These are phyloP conservation scores for Fusarium buharicum DNA, from an alignment of 2,329 filamentous ascomycete species.

Conservation along the genomic window DNA sequence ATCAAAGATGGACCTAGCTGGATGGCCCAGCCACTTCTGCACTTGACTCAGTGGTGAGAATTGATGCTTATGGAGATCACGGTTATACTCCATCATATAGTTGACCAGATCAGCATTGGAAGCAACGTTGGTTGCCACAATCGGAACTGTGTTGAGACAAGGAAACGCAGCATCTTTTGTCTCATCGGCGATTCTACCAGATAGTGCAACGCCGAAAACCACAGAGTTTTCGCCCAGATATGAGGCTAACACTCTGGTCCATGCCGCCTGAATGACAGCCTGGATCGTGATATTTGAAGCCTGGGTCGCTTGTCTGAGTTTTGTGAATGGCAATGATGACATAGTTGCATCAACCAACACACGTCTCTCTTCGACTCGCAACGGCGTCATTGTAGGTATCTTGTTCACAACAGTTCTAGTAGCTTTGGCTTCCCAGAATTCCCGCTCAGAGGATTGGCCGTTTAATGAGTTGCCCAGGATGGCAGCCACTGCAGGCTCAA, in stretches of 20 bases:
- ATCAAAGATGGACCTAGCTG: constrained; percentile 78
- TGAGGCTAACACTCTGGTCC: constrained; percentile 77
- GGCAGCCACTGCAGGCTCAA: constrained; percentile 53
- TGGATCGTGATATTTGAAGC: constrained; percentile 76
- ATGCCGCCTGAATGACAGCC: constrained; percentile 78
- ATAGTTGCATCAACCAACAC: constrained; percentile 49
- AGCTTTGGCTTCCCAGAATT: constrained; percentile 72
- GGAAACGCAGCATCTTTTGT: constrained; percentile 74
- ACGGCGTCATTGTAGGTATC: constrained; percentile 81
- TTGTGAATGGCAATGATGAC: constrained; percentile 53
- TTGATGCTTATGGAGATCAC: constrained; percentile 73
- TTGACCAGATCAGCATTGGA: constrained; percentile 68
- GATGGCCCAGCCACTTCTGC: constrained; percentile 75
- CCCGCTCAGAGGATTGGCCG: constrained; percentile 50
- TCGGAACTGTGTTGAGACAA: constrained; percentile 83
- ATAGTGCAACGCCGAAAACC: constrained; percentile 83
- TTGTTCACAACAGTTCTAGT: constrained; percentile 67
- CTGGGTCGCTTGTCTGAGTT: constrained; percentile 67
- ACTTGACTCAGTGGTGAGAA: constrained; percentile 76
- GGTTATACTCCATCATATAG: constrained; percentile 73
- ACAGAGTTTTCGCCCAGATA: constrained; percentile 81
- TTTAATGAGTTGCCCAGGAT: constrained; percentile 53
- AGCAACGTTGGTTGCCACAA: constrained; percentile 66
- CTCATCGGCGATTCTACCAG: constrained; percentile 73
- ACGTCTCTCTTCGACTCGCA: constrained; percentile 54